These are phyloP conservation scores for Arthrinium phaeospermum DNA, from an alignment of 2,329 filamentous ascomycete species.

Conservation along the genomic window DNA sequence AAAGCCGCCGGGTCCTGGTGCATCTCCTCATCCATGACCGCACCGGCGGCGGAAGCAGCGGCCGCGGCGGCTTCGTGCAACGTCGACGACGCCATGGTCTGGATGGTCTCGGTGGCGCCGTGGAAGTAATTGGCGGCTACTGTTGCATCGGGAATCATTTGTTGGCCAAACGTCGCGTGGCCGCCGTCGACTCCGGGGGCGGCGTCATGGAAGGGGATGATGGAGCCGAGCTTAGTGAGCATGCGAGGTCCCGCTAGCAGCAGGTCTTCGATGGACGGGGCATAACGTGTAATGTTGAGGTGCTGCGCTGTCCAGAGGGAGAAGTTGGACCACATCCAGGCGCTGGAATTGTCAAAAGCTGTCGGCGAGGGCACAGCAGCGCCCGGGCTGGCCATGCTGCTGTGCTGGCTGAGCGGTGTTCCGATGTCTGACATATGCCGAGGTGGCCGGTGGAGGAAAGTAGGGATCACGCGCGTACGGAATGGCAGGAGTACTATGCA, in stretches of 20 bases:
- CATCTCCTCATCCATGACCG: slow-evolving; percentile 49
- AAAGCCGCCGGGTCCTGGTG: slow-evolving; percentile 48
- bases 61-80: slow-evolving; percentile 40
- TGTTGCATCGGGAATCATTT: slow-evolving; percentile 40
- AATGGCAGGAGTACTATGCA: slow-evolving; percentile 12
- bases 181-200: slow-evolving; percentile 59
- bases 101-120: slow-evolving; percentile 54
- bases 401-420: slow-evolving; percentile 8
- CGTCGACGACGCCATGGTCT: background rate
- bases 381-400: slow-evolving; percentile 38
- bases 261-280: slow-evolving; percentile 71
- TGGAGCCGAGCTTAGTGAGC: slow-evolving; percentile 65
- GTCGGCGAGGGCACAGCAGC: slow-evolving; percentile 35
- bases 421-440: slow-evolving; percentile 11
- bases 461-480: slow-evolving; percentile 9
- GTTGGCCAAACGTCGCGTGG: slow-evolving; percentile 47
- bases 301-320: slow-evolving; percentile 58
- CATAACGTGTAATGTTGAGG: slow-evolving; percentile 61
- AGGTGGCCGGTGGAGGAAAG: slow-evolving; percentile 11
- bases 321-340: slow-evolving; percentile 61
- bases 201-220: slow-evolving; percentile 64
- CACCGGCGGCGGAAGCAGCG: slow-evolving; percentile 41
- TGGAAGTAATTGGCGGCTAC: slow-evolving; percentile 33
- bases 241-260: slow-evolving; percentile 73
- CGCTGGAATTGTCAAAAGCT: slow-evolving; percentile 47